A percentile compares a stretch with the other conserved stretches of the same genome.
phyloP scores from a whole-genome alignment of 108 stramenopile genomes.

The Nannochloropsis oceanica region DNA sequence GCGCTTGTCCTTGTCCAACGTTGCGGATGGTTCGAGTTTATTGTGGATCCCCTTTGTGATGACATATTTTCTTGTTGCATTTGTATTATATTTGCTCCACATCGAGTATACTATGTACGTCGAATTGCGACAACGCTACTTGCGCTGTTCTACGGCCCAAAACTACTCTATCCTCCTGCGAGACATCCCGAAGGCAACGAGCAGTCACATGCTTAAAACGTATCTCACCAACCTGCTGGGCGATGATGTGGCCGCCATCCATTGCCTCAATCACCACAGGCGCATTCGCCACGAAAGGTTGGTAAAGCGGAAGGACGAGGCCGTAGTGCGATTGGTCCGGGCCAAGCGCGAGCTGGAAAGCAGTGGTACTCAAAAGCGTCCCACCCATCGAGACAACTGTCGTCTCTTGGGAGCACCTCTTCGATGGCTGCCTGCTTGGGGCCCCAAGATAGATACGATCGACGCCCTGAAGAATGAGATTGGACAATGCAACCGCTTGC shows the following conservation, averaged over 20 bases:
- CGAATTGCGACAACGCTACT: not conserved
- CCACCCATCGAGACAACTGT: not conserved
- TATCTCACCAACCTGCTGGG: not conserved
- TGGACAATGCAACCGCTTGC: not conserved
- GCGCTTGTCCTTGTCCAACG: not conserved
- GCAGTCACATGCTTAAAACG: not conserved
- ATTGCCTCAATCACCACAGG: not conserved
- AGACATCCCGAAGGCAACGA: not conserved
- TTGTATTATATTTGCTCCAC: not conserved
- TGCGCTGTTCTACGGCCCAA: not conserved
- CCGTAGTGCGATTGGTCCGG: not conserved
- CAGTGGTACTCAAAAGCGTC: not conserved
- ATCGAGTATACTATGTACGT: not conserved
- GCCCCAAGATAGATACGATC: not conserved
- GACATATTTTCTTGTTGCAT: not conserved
- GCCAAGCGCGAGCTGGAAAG: not conserved
- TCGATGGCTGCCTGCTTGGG: not conserved
- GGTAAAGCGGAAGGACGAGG: not conserved
- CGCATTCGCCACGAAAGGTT: not conserved
- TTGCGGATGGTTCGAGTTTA: not conserved
- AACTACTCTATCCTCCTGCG: not conserved
- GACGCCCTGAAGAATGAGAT: not conserved
- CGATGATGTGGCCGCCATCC: not conserved
- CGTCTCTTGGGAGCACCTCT: not conserved
- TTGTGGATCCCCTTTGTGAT: not conserved